Evolutionary conservation across 805 yeast genomes (phyloP), one percentile per base, ranked within the genome.

Genomic region (Yamadazyma olivae): DNA sequence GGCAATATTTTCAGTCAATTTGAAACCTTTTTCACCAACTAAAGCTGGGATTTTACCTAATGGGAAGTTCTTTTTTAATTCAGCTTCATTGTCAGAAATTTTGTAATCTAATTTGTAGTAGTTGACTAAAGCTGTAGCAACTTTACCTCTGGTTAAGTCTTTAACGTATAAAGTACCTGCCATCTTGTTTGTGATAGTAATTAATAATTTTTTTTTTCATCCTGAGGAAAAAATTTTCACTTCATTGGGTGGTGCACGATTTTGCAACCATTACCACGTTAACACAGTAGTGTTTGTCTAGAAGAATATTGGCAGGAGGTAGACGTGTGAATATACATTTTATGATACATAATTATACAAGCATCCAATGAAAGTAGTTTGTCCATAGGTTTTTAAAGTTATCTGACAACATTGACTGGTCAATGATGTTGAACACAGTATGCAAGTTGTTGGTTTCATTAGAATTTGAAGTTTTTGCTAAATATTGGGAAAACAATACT

Each of bases 1-100:
- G 42, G 93, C 90, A 55, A 81, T 70, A 40, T 65, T 71, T 71
- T 84, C 91, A 41, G 75, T 71, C 57, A 84, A 70, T 62, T 81
- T 81, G 72, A 67, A 78, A 41, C 91, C 90, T 56, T 81, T 75
- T 49, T 79, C 77, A 33, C 85, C 89, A 54, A 74, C 46, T 48
- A 81, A 81, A 44, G 85, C 77, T 56, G 95, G 93, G 46, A 74
- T 64, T 59, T 74, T 78, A 42, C 62, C 66, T 55, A 79, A 66
- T 47, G 91, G 89, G 75, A 83, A 84, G 53, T 65, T 51, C 50
- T 64, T 64, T 37, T 56, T 53, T 59, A 55, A 77, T 26, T 38
- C 48, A 17, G 61, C 60, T 39, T 67, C 69, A 53, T 66, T 69
- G 26, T 61, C 70, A 30, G 56, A 61, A 43, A 81, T 44, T 38